A percentile compares a stretch with the other conserved stretches of the same genome.
Conservation (phyloP, 1,284 basidiomycete species). For the Cryptococcus wingfieldii region DNA sequence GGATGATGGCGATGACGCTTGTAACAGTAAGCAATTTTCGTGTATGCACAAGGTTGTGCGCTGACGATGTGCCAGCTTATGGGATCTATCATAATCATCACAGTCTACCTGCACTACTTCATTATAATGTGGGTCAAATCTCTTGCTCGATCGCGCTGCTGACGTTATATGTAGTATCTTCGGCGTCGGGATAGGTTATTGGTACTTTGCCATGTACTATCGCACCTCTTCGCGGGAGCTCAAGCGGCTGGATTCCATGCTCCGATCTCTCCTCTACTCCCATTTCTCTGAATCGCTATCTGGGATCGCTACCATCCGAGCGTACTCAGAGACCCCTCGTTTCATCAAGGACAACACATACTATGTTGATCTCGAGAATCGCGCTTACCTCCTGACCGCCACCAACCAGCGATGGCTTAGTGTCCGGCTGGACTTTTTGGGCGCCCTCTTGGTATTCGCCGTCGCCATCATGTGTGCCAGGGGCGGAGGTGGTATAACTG, state of each 20-base stretch:
- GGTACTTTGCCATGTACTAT: constrained; percentile 73
- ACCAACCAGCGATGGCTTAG: constrained; percentile 73
- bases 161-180: constrained; percentile 47
- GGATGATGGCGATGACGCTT: constrained; percentile 59
- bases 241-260: constrained; percentile 55
- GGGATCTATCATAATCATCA: constrained; percentile 64
- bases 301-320: constrained; percentile 78
- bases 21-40: background rate
- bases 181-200: constrained; percentile 55
- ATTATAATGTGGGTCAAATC: constrained; percentile 54
- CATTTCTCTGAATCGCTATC: constrained; percentile 83
- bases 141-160: too few relatives aligned
- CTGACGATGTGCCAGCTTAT: constrained; percentile 15
- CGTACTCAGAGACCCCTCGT: constrained; percentile 66
- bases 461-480: constrained; percentile 65
- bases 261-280: constrained; percentile 62
- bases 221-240: constrained; percentile 81
- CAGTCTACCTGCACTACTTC: constrained; percentile 77
- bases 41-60: too few relatives aligned
- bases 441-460: constrained; percentile 67
- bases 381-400: constrained; percentile 77
- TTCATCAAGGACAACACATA: constrained; percentile 72
- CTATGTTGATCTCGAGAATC: constrained; percentile 81
- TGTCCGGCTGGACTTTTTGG: constrained; percentile 79
- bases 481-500: constrained; percentile 67